Evolutionary conservation across 176 grass and related monocot genomes (phyloP), one percentile per base, ranked within the genome.

Genomic region (Bothriochloa decipiens): DNA sequence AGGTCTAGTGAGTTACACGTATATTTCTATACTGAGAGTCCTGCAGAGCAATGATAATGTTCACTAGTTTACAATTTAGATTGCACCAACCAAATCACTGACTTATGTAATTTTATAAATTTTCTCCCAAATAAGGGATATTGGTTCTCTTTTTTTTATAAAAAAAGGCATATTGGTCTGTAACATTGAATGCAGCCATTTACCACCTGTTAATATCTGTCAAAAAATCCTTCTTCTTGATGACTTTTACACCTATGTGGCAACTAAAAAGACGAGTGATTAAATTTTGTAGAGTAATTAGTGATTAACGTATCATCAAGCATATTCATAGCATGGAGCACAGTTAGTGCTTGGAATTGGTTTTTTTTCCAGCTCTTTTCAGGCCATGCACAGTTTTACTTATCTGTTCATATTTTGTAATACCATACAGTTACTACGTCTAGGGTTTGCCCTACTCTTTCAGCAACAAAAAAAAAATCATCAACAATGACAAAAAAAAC

Each of bases 51-150:
- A 70, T 47, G 15, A 8, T 37, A 70, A 26, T 63, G 49, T 35
- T 72, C 2, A 40, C 4, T 39, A 8, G 8, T 25, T 52, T 50
- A 37, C 22, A 14, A 37, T 68, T 55, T 68, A 67, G 8, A 35
- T 40, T 68, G 60, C 60, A 52, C 42, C 20, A 53, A 65, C 60
- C 20, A 76, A 84, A 76, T 45, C 47, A 76, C 10, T 5, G 9
- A 29, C 16, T 28, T 42, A 10, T 49, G 1, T 53, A 67, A 41
- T 69, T 60, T n/a, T 9, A 33, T 46, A 13, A 45, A 26, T 77
- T 11, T 77, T 57, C 41, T 77, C 7, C 26, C 49, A 28, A 28
- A 22, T 18, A 46, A 45, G 28, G 4, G 7, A 68, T 27, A 27
- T 46, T 35, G n/a, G n/a, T n/a, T n/a, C n/a, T n/a, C n/a, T n/a